Conservation (phyloP, 2,329 filamentous ascomycete species). For the Colletotrichum orbiculare region DNA sequence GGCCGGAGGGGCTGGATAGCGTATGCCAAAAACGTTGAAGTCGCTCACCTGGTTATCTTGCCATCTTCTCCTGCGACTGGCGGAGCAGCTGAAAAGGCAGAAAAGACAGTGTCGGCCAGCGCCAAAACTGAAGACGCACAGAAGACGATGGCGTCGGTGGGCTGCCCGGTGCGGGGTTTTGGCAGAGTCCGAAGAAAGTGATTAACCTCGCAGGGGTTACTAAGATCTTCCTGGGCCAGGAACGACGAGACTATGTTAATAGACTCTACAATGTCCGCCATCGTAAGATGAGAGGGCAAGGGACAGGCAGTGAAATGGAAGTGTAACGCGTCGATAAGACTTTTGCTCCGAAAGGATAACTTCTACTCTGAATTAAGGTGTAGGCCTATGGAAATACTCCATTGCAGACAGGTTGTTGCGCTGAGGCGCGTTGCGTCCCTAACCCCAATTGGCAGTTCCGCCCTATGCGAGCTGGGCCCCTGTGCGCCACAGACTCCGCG, state of each 20-base stretch:
- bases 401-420: too few relatives aligned
- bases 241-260: slow-evolving; percentile 29
- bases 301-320: too few relatives aligned
- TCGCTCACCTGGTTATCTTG: background rate
- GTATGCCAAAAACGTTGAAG: background rate
- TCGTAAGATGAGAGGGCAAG: background rate
- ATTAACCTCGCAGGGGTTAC: slow-evolving; percentile 10
- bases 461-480: too few relatives aligned
- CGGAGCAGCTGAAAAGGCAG: background rate
- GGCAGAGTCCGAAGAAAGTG: slow-evolving; percentile 8
- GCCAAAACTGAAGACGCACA: slow-evolving; percentile 34
- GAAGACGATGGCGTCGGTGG: slow-evolving; percentile 32
- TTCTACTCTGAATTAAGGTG: too few relatives aligned
- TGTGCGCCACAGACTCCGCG: too few relatives aligned
- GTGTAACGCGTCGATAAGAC: too few relatives aligned
- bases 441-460: too few relatives aligned
- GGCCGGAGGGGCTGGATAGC: background rate
- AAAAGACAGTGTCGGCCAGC: slow-evolving; percentile 24
- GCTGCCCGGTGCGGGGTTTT: background rate
- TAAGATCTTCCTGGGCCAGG: slow-evolving; percentile 20
- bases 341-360: too few relatives aligned
- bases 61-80: background rate
- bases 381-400: too few relatives aligned
- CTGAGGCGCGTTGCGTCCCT: too few relatives aligned
- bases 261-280: slow-evolving; percentile 10